phyloP scores from a whole-genome alignment of 2,329 filamentous ascomycete species.

The Ophiosphaerella korrae region DNA sequence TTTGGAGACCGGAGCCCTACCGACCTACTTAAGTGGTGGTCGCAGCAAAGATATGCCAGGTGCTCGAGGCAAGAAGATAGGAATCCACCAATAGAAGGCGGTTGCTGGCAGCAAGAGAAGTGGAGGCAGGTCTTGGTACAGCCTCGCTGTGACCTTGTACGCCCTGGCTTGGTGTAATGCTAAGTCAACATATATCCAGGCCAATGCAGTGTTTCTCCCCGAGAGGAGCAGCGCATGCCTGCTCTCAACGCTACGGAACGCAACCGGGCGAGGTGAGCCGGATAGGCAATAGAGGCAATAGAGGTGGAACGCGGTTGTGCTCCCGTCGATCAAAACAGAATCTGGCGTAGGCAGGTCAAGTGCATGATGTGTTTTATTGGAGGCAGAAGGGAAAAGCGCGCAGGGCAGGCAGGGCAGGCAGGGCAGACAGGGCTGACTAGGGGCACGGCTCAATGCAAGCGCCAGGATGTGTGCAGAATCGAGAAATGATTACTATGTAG shows the following conservation, averaged over 20 bases:
- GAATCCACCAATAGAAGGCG: too few species aligned
- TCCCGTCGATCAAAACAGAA: neutral
- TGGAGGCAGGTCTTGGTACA: neutral
- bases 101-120: too few species aligned
- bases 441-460: neutral
- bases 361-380: neutral
- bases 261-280: neutral
- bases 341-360: too few species aligned
- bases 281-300: neutral
- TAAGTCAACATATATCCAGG: slow-evolving; percentile 22
- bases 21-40: too few species aligned
- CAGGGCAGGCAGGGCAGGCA: neutral
- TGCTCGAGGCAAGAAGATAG: too few species aligned
- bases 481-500: neutral
- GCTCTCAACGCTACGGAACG: neutral
- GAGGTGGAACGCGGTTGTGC: neutral
- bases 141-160: neutral
- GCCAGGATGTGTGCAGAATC: neutral
- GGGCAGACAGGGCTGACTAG: neutral
- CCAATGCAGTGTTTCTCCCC: slow-evolving; percentile 23
- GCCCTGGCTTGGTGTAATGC: slow-evolving; percentile 18
- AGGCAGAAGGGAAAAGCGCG: neutral
- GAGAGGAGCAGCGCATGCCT: neutral
- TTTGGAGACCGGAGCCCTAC: neutral
- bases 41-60: too few species aligned